phyloP scores from a whole-genome alignment of 805 yeast species.

The Saccharomycopsis sp. region DNA sequence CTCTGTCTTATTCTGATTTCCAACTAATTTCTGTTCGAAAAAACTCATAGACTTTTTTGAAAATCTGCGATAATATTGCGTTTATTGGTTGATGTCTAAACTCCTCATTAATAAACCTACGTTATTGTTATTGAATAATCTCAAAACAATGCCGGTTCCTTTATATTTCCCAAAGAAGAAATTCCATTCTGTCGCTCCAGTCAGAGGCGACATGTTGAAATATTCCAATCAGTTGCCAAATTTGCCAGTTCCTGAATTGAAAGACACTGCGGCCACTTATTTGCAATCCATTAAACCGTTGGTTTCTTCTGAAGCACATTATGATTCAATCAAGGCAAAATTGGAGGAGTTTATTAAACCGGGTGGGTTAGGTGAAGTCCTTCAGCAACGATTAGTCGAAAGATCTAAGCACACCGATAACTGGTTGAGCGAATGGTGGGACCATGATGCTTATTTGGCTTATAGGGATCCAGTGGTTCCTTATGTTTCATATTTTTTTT shows the following conservation, averaged over 20 bases:
- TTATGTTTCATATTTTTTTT: slow-evolving; percentile 83
- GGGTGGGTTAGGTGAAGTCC: slow-evolving; percentile 56
- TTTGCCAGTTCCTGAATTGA: slow-evolving; percentile 80
- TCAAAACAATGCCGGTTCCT: slow-evolving; percentile 2
- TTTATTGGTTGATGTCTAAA: too few relatives aligned
- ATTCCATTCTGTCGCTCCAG: background rate
- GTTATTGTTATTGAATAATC: background rate
- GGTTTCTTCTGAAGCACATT: slow-evolving; percentile 42
- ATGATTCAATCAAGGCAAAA: slow-evolving; percentile 44
- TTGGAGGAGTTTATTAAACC: slow-evolving; percentile 60
- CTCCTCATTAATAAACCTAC: too few relatives aligned
- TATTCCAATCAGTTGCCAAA: slow-evolving; percentile 70
- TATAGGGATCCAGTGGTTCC: slow-evolving; percentile 95
- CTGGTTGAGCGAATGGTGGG: slow-evolving; percentile 94
- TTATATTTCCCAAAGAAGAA: background rate
- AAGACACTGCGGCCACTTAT: slow-evolving; percentile 62
- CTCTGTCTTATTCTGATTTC: too few relatives aligned
- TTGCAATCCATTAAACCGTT: slow-evolving; percentile 69
- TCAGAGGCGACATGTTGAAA: slow-evolving; percentile 64
- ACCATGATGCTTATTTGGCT: slow-evolving; percentile 82
- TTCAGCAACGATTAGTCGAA: slow-evolving; percentile 58
- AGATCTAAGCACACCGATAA: slow-evolving; percentile 58
- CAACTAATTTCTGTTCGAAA: too few relatives aligned
- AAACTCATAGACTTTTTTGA: too few relatives aligned
- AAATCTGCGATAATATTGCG: too few relatives aligned